Percentiles rank a stretch among this genome's conserved stretches.
Evolutionary conservation across 202 grass and related monocot genomes (phyloP).

Genomic region (Carex arenaria): DNA sequence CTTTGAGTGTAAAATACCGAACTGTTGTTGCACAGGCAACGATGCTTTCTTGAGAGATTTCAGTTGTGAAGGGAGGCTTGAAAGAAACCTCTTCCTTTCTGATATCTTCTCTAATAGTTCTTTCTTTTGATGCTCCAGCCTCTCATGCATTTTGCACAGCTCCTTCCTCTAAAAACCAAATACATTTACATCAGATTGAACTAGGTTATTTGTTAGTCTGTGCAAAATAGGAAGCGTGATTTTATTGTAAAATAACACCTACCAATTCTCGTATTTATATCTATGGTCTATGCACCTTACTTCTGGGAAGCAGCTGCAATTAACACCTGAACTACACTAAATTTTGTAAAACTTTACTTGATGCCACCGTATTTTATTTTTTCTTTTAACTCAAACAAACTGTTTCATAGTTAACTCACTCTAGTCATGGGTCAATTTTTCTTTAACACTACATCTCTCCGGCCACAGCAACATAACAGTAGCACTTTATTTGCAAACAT

Average conservation of each 20-base stretch:
- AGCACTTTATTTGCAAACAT: neutral
- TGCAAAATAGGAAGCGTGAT: neutral
- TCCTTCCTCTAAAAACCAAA: constrained; percentile 72
- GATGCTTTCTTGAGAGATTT: constrained; percentile 99
- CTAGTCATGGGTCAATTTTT: neutral
- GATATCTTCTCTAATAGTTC: constrained; percentile 55
- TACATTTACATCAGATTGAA: neutral
- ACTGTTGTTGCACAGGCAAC: constrained; percentile 85
- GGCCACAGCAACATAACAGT: neutral
- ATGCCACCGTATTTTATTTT: neutral
- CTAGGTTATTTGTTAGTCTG: neutral
- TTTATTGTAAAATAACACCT: constrained; percentile 1
- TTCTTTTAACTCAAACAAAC: neutral
- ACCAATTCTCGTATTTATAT: neutral
- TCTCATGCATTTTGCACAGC: constrained; percentile 75
- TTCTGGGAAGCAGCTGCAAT: neutral
- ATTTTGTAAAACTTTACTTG: neutral
- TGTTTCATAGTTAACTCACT: neutral
- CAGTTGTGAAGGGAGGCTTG: constrained; percentile 83
- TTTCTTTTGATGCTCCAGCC: constrained; percentile 62
- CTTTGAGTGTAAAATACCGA: constrained; percentile 88
- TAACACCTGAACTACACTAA: neutral
- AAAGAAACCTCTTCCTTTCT: constrained; percentile 88
- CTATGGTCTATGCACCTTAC: neutral
- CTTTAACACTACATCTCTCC: neutral